A percentile compares a stretch with the other conserved stretches of the same genome.
Evolutionary conservation across 1,139 yeast species (phyloP).

Genomic region (Candida glucosophila): DNA sequence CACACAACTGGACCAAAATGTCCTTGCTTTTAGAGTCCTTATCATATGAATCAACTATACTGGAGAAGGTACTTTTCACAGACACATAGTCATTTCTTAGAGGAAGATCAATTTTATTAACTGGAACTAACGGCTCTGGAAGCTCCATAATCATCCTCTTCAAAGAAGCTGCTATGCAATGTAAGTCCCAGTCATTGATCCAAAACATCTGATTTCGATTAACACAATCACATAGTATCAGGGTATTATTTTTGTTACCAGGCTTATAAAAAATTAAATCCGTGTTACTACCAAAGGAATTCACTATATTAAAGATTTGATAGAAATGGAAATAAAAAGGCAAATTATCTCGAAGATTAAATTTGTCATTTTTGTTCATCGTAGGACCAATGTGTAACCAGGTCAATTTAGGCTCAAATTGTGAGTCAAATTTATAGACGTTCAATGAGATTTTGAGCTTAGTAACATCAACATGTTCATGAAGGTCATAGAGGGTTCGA

Average conservation of each 20-base stretch:
- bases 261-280: conserved; percentile 51
- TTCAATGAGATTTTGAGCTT: conserved; percentile 67
- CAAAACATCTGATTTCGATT: conserved; percentile 45
- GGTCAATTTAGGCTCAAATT: conserved; percentile 16
- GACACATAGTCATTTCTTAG: conserved; percentile 35
- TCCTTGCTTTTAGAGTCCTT: conserved; percentile 9
- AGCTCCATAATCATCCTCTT: conserved; percentile 39
- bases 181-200: conserved; percentile 59
- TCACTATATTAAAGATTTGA: conserved; percentile 41
- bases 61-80: conserved; percentile 25
- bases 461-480: conserved; percentile 64
- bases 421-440: conserved; percentile 46
- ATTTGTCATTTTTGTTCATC: conserved; percentile 14
- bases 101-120: conserved; percentile 36
- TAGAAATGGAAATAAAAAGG: conserved; percentile 30
- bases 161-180: conserved; percentile 48
- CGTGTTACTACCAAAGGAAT: conserved; percentile 32
- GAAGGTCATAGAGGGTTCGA: conserved; percentile 51
- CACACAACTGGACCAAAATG: conserved; percentile 34
- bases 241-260: conserved; percentile 45
- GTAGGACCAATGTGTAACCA: conserved; percentile 14
- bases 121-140: conserved; percentile 36
- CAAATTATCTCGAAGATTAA: conserved; percentile 16
- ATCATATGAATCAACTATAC: conserved; percentile 15
- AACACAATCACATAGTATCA: conserved; percentile 43